Percentiles rank a stretch among this genome's conserved stretches.
These are phyloP conservation scores for Myriosclerotinia curreyana DNA, from an alignment of 2,329 filamentous ascomycete genomes.

Conservation along the genomic window DNA sequence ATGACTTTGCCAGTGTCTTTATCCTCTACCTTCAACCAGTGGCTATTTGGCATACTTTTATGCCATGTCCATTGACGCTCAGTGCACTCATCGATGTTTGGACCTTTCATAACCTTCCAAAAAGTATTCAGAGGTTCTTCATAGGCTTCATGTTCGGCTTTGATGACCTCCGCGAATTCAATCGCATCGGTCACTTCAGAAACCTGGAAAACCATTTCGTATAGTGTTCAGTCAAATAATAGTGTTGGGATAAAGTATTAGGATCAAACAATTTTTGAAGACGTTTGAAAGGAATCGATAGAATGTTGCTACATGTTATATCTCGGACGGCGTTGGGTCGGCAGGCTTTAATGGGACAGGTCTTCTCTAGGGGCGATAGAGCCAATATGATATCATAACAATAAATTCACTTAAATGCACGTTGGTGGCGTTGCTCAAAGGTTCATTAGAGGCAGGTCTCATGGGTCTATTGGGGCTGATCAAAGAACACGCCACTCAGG, in stretches of 20 bases:
- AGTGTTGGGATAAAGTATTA: neutral
- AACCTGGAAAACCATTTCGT: neutral
- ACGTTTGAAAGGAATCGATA: no score
- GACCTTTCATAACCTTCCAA: conserved; percentile 5
- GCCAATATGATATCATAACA: no score
- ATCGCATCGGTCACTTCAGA: neutral
- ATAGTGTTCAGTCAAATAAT: no score
- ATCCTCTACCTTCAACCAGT: neutral
- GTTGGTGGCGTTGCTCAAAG: no score
- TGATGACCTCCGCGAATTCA: neutral
- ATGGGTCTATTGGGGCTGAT: no score
- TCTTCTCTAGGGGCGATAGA: no score
- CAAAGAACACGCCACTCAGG: no score
- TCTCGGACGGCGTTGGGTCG: no score
- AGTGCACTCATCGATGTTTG: neutral
- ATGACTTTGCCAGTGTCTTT: neutral
- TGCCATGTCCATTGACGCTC: conserved; percentile 4
- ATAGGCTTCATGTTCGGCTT: conserved; percentile 11
- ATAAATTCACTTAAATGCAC: no score
- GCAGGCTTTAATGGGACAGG: no score
- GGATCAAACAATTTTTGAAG: neutral
- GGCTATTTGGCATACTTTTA: neutral
- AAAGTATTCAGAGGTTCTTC: neutral
- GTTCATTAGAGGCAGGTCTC: no score
- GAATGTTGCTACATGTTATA: no score